phyloP scores from a whole-genome alignment of 176 grass and related monocot genomes.

The Bonia amplexicaulis region DNA sequence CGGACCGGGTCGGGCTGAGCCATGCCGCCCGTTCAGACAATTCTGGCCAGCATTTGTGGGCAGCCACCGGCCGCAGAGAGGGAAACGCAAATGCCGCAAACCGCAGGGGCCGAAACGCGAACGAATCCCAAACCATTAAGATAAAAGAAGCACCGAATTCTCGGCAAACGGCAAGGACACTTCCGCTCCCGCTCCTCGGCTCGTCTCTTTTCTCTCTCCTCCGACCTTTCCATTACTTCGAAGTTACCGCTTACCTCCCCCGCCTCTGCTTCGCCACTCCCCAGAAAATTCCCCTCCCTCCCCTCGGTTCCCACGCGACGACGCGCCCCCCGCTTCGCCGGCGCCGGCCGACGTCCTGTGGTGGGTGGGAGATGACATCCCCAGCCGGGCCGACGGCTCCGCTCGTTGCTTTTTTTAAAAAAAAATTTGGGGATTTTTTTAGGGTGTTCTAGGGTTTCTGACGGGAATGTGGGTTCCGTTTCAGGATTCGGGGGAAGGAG shows the following conservation, averaged over 20 bases:
- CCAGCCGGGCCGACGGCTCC: background rate
- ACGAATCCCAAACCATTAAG: background rate
- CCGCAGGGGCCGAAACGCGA: background rate
- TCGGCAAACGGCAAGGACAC: background rate
- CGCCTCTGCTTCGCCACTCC: background rate
- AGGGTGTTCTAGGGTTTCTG: constrained; percentile 51
- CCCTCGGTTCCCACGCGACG: constrained; percentile 8
- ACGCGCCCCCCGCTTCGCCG: background rate
- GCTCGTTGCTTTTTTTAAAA: background rate
- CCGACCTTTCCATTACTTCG: background rate
- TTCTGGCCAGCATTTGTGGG: no score
- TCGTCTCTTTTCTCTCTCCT: no score
- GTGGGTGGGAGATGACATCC: constrained; percentile 11
- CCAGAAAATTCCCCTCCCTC: constrained; percentile 13
- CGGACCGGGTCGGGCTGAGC: no score
- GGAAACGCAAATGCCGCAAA: background rate
- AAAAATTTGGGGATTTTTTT: background rate
- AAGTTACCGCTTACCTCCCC: constrained; percentile 5
- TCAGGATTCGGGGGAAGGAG: constrained; percentile 27
- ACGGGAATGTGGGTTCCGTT: constrained; percentile 62
- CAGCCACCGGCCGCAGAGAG: background rate
- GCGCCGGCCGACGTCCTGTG: background rate
- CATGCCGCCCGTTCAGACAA: no score
- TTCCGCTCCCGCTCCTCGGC: background rate
- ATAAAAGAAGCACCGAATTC: background rate